Evolutionary conservation across 2,329 filamentous ascomycete genomes (phyloP), one percentile per base, ranked within the genome.

Genomic region (Pyrenochaeta sp.): DNA sequence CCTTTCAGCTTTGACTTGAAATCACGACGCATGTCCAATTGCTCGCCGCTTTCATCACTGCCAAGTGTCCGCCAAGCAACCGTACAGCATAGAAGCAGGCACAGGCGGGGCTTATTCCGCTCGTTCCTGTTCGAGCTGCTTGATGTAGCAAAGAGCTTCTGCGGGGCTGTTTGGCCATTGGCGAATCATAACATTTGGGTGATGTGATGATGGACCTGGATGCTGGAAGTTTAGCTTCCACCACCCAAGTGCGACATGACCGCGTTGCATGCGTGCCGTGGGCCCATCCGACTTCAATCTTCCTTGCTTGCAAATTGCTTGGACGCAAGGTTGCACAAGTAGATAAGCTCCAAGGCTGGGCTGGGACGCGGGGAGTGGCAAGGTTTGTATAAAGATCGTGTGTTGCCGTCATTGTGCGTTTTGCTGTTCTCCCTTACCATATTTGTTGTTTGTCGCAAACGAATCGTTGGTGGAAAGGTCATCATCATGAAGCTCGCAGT

Each of bases 401-500:
- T 33, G 4, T 36, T 7, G 12, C 12, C 17, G n/a, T 17, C 14
- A 7, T 36, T 36, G 7, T n/a, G 15, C 14, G 17, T 7, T 20
- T 20, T 10, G 17, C 17, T 4, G 15, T 21, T 32, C 31, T 18
- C 44, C 21, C 11, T 3, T 14, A 12, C 23, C 45, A 27, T 42
- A 35, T 20, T 9, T 15, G 12, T 17, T 41, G n/a, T n/a, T 18
- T 47, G 33, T 30, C 32, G 45, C 23, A 27, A 27, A 49, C 7
- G n/a, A 36, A 36, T 7, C 7, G 17, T 37, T 20, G 17, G 17
- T 37, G n/a, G 7, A 36, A 36, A 3, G 12, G 7, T 10, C 35
- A 17, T 20, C 33, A 64, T 44, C 7, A 69, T 69, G 65, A 67
- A 60, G 62, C 44, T 56, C 40, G 51, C 60, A 47, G 44, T 67